phyloP scores from a whole-genome alignment of 2,329 filamentous ascomycete genomes.

The Diaporthe longicolla region DNA sequence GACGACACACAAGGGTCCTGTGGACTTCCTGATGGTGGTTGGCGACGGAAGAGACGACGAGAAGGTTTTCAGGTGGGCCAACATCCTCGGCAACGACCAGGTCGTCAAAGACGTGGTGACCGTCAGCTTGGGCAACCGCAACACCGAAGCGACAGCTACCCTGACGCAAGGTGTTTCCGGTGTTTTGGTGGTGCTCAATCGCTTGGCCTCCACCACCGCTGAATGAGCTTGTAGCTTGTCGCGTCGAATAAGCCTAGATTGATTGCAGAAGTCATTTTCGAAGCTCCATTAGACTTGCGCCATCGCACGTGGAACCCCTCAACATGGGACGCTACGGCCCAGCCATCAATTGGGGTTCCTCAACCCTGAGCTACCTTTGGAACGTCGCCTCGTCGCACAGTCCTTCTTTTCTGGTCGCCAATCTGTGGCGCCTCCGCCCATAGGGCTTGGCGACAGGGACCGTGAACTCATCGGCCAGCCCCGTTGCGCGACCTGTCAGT shows the following conservation, averaged over 20 bases:
- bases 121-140: conserved; percentile 87
- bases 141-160: conserved; percentile 88
- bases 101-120: conserved; percentile 81
- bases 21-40: conserved; percentile 90
- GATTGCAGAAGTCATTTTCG: background rate
- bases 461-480: background rate
- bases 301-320: background rate
- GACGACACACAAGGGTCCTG: conserved; percentile 55
- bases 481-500: conserved; percentile 9
- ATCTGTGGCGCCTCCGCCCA: conserved; percentile 6
- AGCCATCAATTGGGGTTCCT: background rate
- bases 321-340: background rate
- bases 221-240: conserved; percentile 9
- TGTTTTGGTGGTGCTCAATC: conserved; percentile 59
- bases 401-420: background rate
- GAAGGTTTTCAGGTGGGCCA: conserved; percentile 94
- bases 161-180: conserved; percentile 93
- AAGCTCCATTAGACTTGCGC: background rate
- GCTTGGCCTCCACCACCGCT: conserved; percentile 41
- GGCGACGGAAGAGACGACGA: conserved; percentile 96
- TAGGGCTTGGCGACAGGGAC: background rate
- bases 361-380: too few species aligned
- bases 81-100: conserved; percentile 74
- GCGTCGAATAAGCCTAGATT: background rate
- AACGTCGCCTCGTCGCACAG: background rate